Percentiles rank a stretch among this genome's conserved stretches.
phyloP scores from a whole-genome alignment of 164 flowering plant species.

The Aristolochia fimbriata region DNA sequence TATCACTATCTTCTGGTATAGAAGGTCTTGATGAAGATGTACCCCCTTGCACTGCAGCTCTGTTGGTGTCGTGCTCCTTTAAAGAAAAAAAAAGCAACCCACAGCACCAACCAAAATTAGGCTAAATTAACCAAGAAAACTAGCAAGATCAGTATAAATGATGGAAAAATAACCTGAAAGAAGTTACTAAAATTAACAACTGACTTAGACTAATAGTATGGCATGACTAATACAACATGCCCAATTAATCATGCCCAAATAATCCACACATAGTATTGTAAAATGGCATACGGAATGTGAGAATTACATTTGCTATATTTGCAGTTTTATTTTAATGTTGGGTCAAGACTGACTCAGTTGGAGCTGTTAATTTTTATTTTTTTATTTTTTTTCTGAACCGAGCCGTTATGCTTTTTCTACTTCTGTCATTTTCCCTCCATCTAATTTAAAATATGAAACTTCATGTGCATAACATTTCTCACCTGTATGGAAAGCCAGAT shows the following conservation, averaged over 20 bases:
- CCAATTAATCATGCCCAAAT: too few relatives aligned
- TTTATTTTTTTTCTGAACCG: too few relatives aligned
- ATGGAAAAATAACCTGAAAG: too few relatives aligned
- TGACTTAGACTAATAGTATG: too few relatives aligned
- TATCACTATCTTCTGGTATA: constrained; percentile 17
- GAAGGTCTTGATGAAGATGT: constrained; percentile 25
- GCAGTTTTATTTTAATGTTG: too few relatives aligned
- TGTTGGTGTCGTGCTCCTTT: constrained; percentile 49
- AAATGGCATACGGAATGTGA: too few relatives aligned
- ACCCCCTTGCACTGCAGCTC: constrained; percentile 17
- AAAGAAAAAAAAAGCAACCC: neutral
- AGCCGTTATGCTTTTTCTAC: neutral
- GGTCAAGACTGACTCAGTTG: too few relatives aligned
- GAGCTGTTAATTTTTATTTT: too few relatives aligned
- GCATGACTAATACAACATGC: too few relatives aligned
- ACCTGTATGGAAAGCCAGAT: constrained; percentile 99
- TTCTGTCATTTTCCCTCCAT: neutral
- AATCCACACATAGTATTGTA: too few relatives aligned
- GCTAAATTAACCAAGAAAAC: neutral
- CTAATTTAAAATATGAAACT: neutral
- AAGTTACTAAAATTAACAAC: too few relatives aligned
- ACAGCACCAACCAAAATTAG: neutral
- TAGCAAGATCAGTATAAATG: neutral
- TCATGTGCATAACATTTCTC: neutral
- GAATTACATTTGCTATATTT: too few relatives aligned